Evolutionary conservation across 2,329 filamentous ascomycete species (phyloP).

Genomic region (Drechslerella coelobrocha): DNA sequence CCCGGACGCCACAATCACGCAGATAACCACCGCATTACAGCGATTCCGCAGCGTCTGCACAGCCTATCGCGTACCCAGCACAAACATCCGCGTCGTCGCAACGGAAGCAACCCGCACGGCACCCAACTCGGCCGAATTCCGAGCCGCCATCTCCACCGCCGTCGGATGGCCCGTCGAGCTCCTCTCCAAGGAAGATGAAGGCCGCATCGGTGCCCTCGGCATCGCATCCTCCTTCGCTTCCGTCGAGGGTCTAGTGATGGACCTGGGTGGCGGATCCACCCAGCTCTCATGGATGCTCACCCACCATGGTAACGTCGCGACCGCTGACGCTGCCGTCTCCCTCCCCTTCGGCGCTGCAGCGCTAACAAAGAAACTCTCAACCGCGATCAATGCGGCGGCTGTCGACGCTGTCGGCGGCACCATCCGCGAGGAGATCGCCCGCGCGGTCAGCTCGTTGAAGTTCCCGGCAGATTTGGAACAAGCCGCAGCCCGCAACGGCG

Average conservation of each 20-base stretch:
- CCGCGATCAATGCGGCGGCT: conserved; percentile 59
- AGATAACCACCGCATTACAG: conserved; percentile 71
- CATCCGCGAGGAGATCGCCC: conserved; percentile 67
- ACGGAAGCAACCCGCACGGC: conserved; percentile 89
- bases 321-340: conserved; percentile 66
- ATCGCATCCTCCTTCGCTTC: conserved; percentile 75
- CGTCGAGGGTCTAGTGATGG: conserved; percentile 82
- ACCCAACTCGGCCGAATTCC: conserved; percentile 73
- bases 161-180: conserved; percentile 75
- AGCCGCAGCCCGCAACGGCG: conserved; percentile 60
- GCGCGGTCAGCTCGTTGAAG: conserved; percentile 66
- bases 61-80: conserved; percentile 70
- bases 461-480: conserved; percentile 65
- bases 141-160: conserved; percentile 67
- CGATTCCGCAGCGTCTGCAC: conserved; percentile 75
- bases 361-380: conserved; percentile 64
- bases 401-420: conserved; percentile 63
- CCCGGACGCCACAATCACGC: conserved; percentile 66
- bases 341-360: conserved; percentile 75
- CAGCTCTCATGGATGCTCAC: conserved; percentile 73
- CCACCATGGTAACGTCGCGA: conserved; percentile 62
- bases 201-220: conserved; percentile 80
- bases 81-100: conserved; percentile 76
- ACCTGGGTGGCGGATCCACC: conserved; percentile 78
- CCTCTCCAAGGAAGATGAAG: conserved; percentile 80